Conservation (phyloP, 495 filamentous ascomycete species). For the Staphylotrichum tortipilum region DNA sequence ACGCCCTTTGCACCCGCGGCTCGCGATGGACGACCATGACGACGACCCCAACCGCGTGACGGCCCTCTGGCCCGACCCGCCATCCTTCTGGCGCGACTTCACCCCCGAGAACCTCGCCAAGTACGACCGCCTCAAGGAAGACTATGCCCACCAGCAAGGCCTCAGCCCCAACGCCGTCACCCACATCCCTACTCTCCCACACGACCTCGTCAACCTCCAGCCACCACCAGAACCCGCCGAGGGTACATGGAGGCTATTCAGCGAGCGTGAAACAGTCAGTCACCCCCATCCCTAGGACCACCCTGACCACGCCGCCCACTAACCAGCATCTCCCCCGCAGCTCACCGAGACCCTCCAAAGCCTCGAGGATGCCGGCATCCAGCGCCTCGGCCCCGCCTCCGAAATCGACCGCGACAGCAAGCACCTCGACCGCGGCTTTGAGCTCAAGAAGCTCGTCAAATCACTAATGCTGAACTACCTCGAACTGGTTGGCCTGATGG, state of each 20-base stretch:
- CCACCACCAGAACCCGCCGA: slow-evolving; percentile 67
- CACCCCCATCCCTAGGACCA: not conserved
- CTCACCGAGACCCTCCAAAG: slow-evolving; percentile 57
- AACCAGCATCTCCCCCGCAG: slow-evolving; percentile 16
- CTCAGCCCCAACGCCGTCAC: slow-evolving; percentile 16
- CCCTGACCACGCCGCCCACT: too few species aligned
- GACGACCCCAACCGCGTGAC: slow-evolving; percentile 32
- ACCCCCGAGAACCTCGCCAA: slow-evolving; percentile 65
- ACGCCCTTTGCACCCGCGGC: too few species aligned
- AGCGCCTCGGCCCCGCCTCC: slow-evolving; percentile 54
- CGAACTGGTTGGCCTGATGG: slow-evolving; percentile 64
- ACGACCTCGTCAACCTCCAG: slow-evolving; percentile 68
- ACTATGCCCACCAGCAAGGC: slow-evolving; percentile 33
- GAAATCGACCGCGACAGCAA: slow-evolving; percentile 36
- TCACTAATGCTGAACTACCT: slow-evolving; percentile 78
- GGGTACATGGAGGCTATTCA: slow-evolving; percentile 68
- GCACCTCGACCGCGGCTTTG: slow-evolving; percentile 58
- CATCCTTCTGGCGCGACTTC: slow-evolving; percentile 85
- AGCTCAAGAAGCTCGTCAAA: slow-evolving; percentile 71
- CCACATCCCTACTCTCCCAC: slow-evolving; percentile 51
- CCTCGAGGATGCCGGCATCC: slow-evolving; percentile 59
- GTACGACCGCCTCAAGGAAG: slow-evolving; percentile 45
- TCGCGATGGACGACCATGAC: slow-evolving; percentile 27
- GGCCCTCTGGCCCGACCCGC: slow-evolving; percentile 65
- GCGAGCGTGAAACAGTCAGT: slow-evolving; percentile 53